Evolutionary conservation across 1,284 basidiomycete species (phyloP).

Genomic region (Ustilago sp.): DNA sequence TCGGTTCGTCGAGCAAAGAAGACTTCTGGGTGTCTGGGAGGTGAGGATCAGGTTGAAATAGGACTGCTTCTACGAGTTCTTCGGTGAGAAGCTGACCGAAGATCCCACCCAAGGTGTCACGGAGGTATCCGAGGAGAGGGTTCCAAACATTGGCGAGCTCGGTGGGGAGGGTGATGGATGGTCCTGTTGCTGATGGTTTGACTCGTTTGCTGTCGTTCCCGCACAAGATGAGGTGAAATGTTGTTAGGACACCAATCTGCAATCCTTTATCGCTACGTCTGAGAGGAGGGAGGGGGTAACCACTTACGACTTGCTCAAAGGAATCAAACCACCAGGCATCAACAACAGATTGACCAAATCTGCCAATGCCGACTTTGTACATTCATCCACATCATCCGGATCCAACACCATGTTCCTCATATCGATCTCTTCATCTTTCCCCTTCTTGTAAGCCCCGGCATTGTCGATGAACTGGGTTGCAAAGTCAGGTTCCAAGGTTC

Average conservation of each 20-base stretch:
- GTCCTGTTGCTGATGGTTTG: not conserved
- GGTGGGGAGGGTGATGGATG: constrained; percentile 13
- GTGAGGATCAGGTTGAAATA: not conserved
- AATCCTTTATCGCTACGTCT: not conserved
- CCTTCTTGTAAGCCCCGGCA: constrained; percentile 15
- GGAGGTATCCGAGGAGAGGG: constrained; percentile 34
- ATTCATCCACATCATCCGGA: constrained; percentile 47
- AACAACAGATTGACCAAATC: constrained; percentile 36
- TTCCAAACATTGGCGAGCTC: constrained; percentile 33
- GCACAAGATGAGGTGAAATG: not conserved
- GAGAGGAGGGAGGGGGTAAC: not conserved
- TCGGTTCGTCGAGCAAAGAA: not conserved
- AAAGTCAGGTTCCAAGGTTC: constrained; percentile 36
- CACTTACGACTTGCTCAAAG: constrained; percentile 23
- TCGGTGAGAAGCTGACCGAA: constrained; percentile 36
- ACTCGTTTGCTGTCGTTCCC: constrained; percentile 23
- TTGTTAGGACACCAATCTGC: no score
- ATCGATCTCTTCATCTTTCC: constrained; percentile 30
- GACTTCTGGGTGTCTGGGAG: not conserved
- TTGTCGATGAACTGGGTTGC: constrained; percentile 29
- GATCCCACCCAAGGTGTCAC: constrained; percentile 28
- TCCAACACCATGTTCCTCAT: constrained; percentile 18
- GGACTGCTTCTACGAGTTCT: constrained; percentile 29
- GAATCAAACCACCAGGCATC: constrained; percentile 40
- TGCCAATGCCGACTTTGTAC: constrained; percentile 29